Percentiles rank a stretch among this genome's conserved stretches.
Evolutionary conservation across 768 basidiomycete genomes (phyloP).

Genomic region (Russula lepida): DNA sequence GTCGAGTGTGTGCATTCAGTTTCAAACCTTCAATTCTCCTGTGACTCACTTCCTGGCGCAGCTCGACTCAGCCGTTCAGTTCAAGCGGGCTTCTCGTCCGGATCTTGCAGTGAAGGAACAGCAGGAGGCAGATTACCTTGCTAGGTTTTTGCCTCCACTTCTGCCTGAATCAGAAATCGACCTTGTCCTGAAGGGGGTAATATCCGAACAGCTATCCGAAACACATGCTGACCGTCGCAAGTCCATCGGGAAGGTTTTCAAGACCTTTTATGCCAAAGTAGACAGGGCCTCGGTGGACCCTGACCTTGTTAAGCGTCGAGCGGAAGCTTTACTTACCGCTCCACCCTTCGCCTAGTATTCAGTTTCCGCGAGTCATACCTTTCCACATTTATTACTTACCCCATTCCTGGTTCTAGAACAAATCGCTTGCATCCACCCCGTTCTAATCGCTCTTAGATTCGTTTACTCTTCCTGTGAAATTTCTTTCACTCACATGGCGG

Average conservation of each 20-base stretch:
- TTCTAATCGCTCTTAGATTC: neutral
- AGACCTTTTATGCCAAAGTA: slow-evolving; percentile 52
- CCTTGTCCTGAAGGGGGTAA: slow-evolving; percentile 35
- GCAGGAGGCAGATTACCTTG: slow-evolving; percentile 47
- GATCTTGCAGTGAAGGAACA: slow-evolving; percentile 61
- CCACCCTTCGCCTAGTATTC: neutral
- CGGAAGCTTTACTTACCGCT: slow-evolving; percentile 32
- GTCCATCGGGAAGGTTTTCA: slow-evolving; percentile 44
- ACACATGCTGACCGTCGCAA: slow-evolving; percentile 29
- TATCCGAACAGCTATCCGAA: slow-evolving; percentile 27
- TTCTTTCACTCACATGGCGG: neutral
- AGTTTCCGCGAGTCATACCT: neutral
- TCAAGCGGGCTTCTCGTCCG: slow-evolving; percentile 44
- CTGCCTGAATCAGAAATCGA: slow-evolving; percentile 51
- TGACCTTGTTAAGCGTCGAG: slow-evolving; percentile 46
- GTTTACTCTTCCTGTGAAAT: neutral
- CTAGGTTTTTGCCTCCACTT: slow-evolving; percentile 51
- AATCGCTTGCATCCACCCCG: neutral
- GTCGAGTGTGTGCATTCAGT: slow-evolving; percentile 44
- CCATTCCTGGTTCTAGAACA: neutral
- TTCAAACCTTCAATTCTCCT: neutral
- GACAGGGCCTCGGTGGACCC: slow-evolving; percentile 54
- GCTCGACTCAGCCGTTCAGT: slow-evolving; percentile 54
- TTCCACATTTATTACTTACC: neutral
- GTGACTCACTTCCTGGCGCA: slow-evolving; percentile 23